phyloP scores from a whole-genome alignment of 2,329 filamentous ascomycete genomes.

The Apiospora rasikravindrae region DNA sequence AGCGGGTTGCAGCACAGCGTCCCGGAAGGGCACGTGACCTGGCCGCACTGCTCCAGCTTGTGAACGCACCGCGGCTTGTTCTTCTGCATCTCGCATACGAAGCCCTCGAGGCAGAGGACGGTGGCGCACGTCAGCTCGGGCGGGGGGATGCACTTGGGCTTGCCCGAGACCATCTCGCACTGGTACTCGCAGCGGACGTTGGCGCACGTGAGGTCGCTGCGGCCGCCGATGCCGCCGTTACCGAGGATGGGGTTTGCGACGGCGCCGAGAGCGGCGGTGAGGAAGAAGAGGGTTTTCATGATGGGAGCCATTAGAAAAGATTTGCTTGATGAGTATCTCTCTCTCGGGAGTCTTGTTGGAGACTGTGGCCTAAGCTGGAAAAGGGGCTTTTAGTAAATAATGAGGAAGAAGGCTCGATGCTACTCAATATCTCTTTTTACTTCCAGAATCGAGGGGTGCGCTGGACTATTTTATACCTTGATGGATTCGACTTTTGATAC shows the following conservation, averaged over 20 bases:
- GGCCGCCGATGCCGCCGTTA: not conserved
- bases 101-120: not conserved
- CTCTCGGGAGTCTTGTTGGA: not conserved
- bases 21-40: not conserved
- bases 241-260: not conserved
- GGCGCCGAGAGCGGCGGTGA: not conserved
- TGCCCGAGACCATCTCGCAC: not conserved
- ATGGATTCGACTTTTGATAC: not conserved
- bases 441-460: not conserved
- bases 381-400: not conserved
- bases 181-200: not conserved
- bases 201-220: not conserved
- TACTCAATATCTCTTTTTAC: not conserved
- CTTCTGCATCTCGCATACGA: not conserved
- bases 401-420: not conserved
- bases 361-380: not conserved
- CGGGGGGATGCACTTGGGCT: not conserved
- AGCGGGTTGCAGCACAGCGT: not conserved
- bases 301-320: not conserved
- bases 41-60: not conserved
- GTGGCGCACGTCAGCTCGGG: not conserved
- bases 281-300: not conserved
- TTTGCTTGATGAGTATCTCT: not conserved
- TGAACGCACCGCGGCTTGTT: not conserved
- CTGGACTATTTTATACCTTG: not conserved